phyloP scores from a whole-genome alignment of 805 yeast genomes.

The Blastobotrys mokoenaii region DNA sequence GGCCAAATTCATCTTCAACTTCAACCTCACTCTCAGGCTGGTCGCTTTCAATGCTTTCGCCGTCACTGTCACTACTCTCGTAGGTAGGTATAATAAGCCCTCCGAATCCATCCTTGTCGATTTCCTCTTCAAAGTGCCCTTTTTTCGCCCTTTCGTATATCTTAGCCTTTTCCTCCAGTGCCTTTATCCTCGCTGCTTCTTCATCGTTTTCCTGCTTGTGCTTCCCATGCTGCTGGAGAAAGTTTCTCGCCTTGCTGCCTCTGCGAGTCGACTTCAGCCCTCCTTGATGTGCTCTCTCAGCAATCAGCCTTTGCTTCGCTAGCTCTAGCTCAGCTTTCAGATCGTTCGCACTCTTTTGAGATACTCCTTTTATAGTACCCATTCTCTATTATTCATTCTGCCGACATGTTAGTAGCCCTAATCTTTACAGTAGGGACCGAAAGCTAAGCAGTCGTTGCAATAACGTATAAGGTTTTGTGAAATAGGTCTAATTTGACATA shows the following conservation, averaged over 20 bases:
- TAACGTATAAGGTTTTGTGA: no score
- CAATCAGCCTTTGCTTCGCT: background rate
- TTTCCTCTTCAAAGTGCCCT: constrained; percentile 5
- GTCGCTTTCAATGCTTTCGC: constrained; percentile 3
- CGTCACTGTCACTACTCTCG: constrained; percentile 4
- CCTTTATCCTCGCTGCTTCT: background rate
- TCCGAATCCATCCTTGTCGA: no score
- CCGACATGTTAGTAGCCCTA: no score
- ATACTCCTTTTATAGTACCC: no score
- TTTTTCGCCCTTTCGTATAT: constrained; percentile 10
- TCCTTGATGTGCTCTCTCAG: background rate
- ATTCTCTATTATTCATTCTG: no score
- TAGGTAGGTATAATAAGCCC: background rate
- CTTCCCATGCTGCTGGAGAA: background rate
- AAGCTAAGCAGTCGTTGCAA: no score
- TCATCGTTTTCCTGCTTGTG: constrained; percentile 1
- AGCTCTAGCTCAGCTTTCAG: background rate
- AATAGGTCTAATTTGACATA: no score
- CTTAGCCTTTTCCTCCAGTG: constrained; percentile 7
- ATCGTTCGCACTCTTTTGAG: background rate
- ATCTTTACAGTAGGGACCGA: no score
- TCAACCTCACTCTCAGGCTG: constrained; percentile 4
- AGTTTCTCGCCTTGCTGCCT: background rate
- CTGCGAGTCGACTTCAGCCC: background rate
- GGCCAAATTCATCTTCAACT: constrained; percentile 20